A percentile compares a stretch with the other conserved stretches of the same genome.
These are phyloP conservation scores for Jamesozyma lodderae DNA, from an alignment of 805 yeast species.

Conservation along the genomic window DNA sequence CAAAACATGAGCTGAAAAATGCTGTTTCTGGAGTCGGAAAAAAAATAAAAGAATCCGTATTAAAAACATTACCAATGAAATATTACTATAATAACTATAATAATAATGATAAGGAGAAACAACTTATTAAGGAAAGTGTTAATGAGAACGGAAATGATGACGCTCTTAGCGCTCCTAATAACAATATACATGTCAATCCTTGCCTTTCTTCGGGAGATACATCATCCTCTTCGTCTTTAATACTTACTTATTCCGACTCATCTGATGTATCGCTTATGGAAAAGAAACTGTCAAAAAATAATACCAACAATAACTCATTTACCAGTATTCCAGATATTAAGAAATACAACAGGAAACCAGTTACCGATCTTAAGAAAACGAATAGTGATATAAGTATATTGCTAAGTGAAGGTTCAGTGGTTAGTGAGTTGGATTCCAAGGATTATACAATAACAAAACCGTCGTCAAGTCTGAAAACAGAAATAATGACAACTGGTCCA, in stretches of 20 bases:
- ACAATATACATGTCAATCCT: neutral
- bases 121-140: no score
- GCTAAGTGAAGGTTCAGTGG: constrained; percentile 19
- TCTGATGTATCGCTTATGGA: neutral
- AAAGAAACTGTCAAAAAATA: neutral
- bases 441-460: neutral
- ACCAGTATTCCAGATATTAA: neutral
- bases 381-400: constrained; percentile 14
- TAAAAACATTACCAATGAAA: constrained; percentile 9
- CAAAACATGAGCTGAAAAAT: constrained; percentile 58
- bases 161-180: neutral
- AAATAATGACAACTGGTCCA: neutral
- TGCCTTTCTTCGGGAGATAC: neutral
- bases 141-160: neutral
- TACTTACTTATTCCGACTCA: neutral
- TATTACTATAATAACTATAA: constrained; percentile 1
- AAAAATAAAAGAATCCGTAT: constrained; percentile 37
- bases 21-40: constrained; percentile 81
- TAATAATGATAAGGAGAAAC: no score
- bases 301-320: neutral
- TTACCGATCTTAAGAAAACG: neutral
- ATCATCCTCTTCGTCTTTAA: neutral
- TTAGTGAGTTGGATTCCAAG: constrained; percentile 9
- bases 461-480: neutral
- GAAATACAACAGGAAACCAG: neutral